A percentile compares a stretch with the other conserved stretches of the same genome.
These are phyloP conservation scores for Boletales sp. DNA, from an alignment of 768 basidiomycete genomes.

Conservation along the genomic window DNA sequence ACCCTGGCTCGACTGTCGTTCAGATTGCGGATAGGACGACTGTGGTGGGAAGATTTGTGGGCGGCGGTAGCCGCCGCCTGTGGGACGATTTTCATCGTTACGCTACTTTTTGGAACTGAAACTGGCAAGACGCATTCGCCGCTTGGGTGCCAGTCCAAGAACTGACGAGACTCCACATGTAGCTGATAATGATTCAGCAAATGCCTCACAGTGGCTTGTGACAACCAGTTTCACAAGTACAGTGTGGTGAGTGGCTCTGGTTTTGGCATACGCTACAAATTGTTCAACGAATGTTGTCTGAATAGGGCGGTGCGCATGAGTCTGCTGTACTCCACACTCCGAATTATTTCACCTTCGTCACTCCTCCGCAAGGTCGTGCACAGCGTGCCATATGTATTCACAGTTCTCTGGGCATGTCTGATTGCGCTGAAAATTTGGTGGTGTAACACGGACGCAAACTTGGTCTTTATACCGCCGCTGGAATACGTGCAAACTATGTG, in stretches of 20 bases:
- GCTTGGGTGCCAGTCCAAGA: neutral
- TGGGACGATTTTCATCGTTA: neutral
- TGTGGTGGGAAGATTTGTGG: conserved; percentile 6
- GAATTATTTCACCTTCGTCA: neutral
- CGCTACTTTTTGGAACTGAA: neutral
- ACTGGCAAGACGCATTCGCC: neutral
- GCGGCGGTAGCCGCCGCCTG: neutral
- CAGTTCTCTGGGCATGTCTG: neutral
- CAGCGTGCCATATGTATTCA: neutral
- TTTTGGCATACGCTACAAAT: no score
- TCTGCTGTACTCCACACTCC: neutral
- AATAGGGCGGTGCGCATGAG: conserved; percentile 6
- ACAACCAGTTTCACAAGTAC: neutral
- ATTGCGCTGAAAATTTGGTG: neutral
- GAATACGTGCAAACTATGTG: neutral
- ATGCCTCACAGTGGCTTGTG: neutral
- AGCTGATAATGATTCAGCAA: neutral
- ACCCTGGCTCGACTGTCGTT: neutral
- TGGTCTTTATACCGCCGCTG: no score
- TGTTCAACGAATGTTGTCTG: neutral
- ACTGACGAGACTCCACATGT: neutral
- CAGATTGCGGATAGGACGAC: neutral
- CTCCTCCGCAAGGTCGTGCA: neutral
- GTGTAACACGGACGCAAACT: neutral
- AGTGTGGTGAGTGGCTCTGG: neutral